phyloP scores from a whole-genome alignment of 2,329 filamentous ascomycete species.

The Metarhizium album region DNA sequence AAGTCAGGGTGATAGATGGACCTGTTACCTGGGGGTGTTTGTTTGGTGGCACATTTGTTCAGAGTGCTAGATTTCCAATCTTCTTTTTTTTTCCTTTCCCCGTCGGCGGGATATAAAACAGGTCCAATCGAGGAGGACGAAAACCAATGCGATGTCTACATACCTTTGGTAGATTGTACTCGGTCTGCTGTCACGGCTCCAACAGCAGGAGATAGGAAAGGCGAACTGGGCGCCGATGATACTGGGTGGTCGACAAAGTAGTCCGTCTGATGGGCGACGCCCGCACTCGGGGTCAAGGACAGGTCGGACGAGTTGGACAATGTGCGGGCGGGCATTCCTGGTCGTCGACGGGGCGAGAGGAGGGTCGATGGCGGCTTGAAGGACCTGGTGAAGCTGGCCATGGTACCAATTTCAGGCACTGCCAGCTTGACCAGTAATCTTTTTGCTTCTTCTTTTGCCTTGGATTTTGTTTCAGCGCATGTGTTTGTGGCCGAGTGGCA shows the following conservation, averaged over 20 bases:
- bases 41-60: neutral
- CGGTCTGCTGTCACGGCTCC: conserved; percentile 3
- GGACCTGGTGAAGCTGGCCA: conserved; percentile 39
- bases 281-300: conserved; percentile 22
- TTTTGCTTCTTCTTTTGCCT: neutral
- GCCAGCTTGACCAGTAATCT: neutral
- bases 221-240: conserved; percentile 19
- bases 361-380: conserved; percentile 35
- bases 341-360: conserved; percentile 32
- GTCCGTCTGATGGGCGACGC: conserved; percentile 13
- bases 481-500: neutral
- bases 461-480: no score
- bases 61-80: neutral
- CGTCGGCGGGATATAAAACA: neutral
- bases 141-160: neutral
- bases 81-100: neutral
- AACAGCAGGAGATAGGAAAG: conserved; percentile 10
- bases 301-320: conserved; percentile 37
- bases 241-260: conserved; percentile 19
- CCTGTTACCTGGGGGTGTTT: neutral
- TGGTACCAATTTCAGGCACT: conserved; percentile 14
- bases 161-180: conserved; percentile 1
- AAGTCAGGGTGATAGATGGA: neutral
- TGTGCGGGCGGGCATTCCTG: conserved; percentile 30
- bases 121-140: neutral